A percentile compares a stretch with the other conserved stretches of the same genome.
phyloP scores from a whole-genome alignment of 2,329 filamentous ascomycete species.

The Neoarthrinium moseri region DNA sequence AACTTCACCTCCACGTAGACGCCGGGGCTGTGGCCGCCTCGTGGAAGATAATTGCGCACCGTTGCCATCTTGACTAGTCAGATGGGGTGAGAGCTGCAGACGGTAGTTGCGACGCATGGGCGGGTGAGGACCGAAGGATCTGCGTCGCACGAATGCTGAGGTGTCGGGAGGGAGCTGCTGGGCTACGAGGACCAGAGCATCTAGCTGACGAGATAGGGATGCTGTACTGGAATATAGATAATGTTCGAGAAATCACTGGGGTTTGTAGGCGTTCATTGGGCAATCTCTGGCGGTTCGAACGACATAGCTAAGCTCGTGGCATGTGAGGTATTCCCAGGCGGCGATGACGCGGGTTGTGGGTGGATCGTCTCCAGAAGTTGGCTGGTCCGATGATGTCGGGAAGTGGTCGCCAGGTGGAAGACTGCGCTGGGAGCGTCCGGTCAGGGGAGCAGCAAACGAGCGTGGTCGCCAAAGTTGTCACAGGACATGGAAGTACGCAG shows the following conservation, averaged over 20 bases:
- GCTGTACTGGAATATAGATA: not conserved
- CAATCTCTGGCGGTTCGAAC: slow-evolving; percentile 20
- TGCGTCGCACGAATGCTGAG: slow-evolving; percentile 15
- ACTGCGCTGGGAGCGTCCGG: no score
- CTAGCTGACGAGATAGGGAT: slow-evolving; percentile 10
- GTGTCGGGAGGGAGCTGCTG: slow-evolving; percentile 14
- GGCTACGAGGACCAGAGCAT: slow-evolving; percentile 16
- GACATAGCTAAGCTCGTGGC: slow-evolving; percentile 27
- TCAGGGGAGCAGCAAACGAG: no score
- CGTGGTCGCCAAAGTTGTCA: no score
- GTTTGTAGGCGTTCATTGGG: slow-evolving; percentile 18
- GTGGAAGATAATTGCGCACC: slow-evolving; percentile 18
- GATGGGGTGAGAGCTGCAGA: slow-evolving; percentile 11
- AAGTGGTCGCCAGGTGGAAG: no score
- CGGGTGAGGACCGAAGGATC: slow-evolving; percentile 4
- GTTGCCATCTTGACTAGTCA: slow-evolving; percentile 32
- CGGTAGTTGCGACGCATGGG: slow-evolving; percentile 11
- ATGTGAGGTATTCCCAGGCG: slow-evolving; percentile 15
- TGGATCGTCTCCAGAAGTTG: no score
- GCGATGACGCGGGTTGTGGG: slow-evolving; percentile 3
- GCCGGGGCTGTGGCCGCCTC: no score
- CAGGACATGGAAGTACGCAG: no score
- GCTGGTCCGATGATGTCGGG: no score
- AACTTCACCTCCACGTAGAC: slow-evolving; percentile 4
- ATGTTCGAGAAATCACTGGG: not conserved